These are phyloP conservation scores for Hyphodiscus hymeniophilus DNA, from an alignment of 495 filamentous ascomycete species.

Conservation along the genomic window DNA sequence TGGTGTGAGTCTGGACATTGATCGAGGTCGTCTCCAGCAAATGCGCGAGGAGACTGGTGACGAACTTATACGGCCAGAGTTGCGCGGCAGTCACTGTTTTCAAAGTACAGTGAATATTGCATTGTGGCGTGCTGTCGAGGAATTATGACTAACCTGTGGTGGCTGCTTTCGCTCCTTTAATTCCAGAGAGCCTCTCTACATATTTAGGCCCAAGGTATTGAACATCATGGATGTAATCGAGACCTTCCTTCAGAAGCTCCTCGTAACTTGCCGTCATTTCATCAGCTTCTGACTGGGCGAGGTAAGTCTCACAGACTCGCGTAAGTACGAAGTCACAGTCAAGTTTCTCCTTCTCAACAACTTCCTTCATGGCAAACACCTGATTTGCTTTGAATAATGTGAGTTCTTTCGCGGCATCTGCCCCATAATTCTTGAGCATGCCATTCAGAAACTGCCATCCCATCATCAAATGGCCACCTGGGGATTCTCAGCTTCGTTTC, in stretches of 20 bases:
- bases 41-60: constrained; percentile 45
- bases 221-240: constrained; percentile 27
- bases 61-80: constrained; percentile 56
- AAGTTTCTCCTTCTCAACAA: constrained; percentile 40
- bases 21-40: constrained; percentile 40
- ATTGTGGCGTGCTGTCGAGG: no score
- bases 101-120: no score
- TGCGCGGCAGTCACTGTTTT: constrained; percentile 53
- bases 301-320: background rate
- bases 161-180: constrained; percentile 34
- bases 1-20: constrained; percentile 56
- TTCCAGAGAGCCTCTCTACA: constrained; percentile 25
- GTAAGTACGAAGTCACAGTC: constrained; percentile 37
- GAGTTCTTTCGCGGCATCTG: constrained; percentile 40
- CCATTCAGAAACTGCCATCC: background rate
- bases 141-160: no score
- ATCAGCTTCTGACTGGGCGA: background rate
- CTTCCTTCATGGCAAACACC: constrained; percentile 43
- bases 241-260: background rate
- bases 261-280: background rate
- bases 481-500: background rate
- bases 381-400: constrained; percentile 45
- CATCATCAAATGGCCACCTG: constrained; percentile 3
- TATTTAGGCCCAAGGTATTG: constrained; percentile 32
- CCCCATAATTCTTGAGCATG: constrained; percentile 21